A percentile compares a stretch with the other conserved stretches of the same genome.
These are phyloP conservation scores for Stereocaulon alpinum DNA, from an alignment of 495 filamentous ascomycete genomes.

Conservation along the genomic window DNA sequence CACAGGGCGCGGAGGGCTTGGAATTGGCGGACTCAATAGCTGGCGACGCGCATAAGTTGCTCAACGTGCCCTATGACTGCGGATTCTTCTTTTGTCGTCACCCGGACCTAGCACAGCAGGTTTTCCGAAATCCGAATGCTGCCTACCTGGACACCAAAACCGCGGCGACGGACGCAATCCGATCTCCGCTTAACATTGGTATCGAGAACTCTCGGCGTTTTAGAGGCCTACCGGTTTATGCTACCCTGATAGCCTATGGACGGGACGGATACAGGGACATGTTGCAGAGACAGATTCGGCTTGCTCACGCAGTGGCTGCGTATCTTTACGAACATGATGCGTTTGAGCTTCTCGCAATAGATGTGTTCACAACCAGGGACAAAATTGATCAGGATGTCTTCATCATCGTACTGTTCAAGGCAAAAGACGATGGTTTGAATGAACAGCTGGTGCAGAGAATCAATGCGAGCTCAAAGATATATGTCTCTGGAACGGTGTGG, in stretches of 20 bases:
- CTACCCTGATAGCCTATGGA: conserved; percentile 68
- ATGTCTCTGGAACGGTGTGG: conserved; percentile 77
- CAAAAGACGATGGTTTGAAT: conserved; percentile 59
- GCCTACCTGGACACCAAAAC: conserved; percentile 56
- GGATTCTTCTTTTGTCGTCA: conserved; percentile 77
- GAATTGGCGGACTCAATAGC: conserved; percentile 81
- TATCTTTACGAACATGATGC: conserved; percentile 46
- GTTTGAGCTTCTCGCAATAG: conserved; percentile 57
- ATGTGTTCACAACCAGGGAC: conserved; percentile 29
- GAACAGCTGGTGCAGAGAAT: conserved; percentile 52
- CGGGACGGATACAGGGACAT: conserved; percentile 57
- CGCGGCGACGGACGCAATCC: conserved; percentile 37
- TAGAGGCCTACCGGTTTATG: conserved; percentile 79
- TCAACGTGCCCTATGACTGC: conserved; percentile 95
- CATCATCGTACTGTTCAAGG: conserved; percentile 73
- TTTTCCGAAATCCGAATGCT: conserved; percentile 78
- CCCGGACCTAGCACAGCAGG: conserved; percentile 41
- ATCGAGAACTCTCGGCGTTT: conserved; percentile 89
- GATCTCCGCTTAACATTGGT: conserved; percentile 77
- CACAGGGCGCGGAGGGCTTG: conserved; percentile 48
- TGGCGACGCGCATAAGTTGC: conserved; percentile 77
- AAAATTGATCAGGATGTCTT: conserved; percentile 40
- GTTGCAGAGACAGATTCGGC: conserved; percentile 56
- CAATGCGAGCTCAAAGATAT: conserved; percentile 65
- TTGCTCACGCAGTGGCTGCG: conserved; percentile 56